A percentile compares a stretch with the other conserved stretches of the same genome.
Evolutionary conservation across 2,329 filamentous ascomycete species (phyloP).

Genomic region (Fusarium sp.): DNA sequence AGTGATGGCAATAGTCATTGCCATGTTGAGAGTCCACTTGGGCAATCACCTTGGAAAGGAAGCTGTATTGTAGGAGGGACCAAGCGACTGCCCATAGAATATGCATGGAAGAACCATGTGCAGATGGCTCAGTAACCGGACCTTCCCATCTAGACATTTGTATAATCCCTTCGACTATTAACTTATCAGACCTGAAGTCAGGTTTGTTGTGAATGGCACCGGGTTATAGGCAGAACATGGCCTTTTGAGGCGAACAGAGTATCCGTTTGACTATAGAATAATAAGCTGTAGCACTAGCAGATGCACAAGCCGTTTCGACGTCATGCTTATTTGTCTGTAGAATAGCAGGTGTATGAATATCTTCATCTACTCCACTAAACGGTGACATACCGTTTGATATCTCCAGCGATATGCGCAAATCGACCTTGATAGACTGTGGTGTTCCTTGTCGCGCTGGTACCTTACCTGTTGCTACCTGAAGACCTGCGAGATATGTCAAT

Average conservation of each 20-base stretch:
- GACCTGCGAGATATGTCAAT: slow-evolving; percentile 2
- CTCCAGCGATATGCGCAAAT: no score
- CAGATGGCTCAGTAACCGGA: no score
- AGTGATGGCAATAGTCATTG: no score
- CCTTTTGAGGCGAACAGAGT: not conserved
- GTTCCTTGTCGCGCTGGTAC: not conserved
- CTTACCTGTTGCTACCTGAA: not conserved
- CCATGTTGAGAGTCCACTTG: no score
- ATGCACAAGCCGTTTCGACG: not conserved
- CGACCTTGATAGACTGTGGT: not conserved
- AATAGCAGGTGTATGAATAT: not conserved
- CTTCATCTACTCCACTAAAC: not conserved
- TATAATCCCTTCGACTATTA: not conserved
- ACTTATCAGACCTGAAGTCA: not conserved
- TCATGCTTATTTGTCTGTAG: not conserved
- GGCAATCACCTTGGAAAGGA: no score
- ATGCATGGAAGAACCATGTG: no score
- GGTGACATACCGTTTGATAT: not conserved
- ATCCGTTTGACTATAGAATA: not conserved
- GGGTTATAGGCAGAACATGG: not conserved
- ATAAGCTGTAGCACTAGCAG: not conserved
- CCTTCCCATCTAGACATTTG: no score
- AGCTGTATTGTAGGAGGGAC: no score
- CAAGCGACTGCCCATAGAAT: no score
- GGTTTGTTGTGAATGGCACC: not conserved